Percentiles rank a stretch among this genome's conserved stretches.
These are phyloP conservation scores for Geotrichum phurueaensis DNA, from an alignment of 1,139 yeast species.

Conservation along the genomic window DNA sequence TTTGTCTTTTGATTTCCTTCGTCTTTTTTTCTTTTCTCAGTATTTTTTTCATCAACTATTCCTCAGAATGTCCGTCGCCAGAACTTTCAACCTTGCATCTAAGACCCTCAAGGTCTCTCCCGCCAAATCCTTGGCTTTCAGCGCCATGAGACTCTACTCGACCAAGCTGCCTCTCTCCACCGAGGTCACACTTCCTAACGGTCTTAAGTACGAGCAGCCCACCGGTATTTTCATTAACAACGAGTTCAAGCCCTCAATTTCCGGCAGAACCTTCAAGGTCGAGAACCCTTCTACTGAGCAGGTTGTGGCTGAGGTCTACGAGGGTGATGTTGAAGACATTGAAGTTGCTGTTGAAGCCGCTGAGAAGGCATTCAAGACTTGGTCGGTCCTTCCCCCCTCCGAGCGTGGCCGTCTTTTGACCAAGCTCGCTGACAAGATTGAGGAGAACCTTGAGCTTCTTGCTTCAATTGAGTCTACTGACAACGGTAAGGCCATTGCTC, in stretches of 20 bases:
- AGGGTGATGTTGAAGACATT: conserved; percentile 53
- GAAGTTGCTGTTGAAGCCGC: conserved; percentile 58
- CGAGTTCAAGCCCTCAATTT: conserved; percentile 48
- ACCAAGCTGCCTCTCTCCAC: conserved; percentile 24
- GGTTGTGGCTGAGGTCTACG: conserved; percentile 47
- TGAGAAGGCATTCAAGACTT: conserved; percentile 45
- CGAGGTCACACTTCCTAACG: conserved; percentile 58
- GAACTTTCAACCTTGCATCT: conserved; percentile 15
- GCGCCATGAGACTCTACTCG: conserved; percentile 12
- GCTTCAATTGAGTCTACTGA: conserved; percentile 77
- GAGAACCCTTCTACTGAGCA: conserved; percentile 55
- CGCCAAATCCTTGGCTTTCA: conserved; percentile 7
- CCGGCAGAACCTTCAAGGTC: conserved; percentile 49
- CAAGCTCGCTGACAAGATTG: conserved; percentile 63
- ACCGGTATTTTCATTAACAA: conserved; percentile 61
- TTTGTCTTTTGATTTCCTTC: not conserved
- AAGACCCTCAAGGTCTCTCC: conserved; percentile 12
- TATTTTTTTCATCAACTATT: not conserved
- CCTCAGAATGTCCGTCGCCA: conserved; percentile 9
- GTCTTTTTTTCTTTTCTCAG: not conserved
- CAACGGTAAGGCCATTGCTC: conserved; percentile 66
- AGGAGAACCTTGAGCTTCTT: conserved; percentile 52
- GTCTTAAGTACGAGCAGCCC: conserved; percentile 56
- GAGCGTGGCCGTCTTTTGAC: conserved; percentile 52
- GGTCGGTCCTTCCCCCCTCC: conserved; percentile 46